Conservation (phyloP, 1,284 basidiomycete genomes). For the Naganishia sp. region DNA sequence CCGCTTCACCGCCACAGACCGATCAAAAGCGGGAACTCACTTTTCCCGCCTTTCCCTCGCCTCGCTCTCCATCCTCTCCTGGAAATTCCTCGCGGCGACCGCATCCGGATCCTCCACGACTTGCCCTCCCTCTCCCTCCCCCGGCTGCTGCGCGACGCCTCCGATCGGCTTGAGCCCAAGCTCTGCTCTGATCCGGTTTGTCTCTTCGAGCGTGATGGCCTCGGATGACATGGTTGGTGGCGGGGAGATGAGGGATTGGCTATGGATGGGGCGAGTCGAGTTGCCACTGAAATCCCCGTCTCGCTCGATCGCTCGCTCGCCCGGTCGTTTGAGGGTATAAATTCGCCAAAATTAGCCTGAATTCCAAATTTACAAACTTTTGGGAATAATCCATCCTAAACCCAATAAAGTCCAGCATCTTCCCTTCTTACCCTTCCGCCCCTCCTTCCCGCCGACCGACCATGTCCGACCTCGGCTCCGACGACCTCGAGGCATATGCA, state of each 20-base stretch:
- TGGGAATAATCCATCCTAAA: no score
- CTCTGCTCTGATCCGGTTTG: slow-evolving; percentile 92
- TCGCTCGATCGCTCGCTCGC: no score
- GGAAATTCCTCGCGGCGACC: slow-evolving; percentile 78
- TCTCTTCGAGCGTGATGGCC: slow-evolving; percentile 83
- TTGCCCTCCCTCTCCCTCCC: slow-evolving; percentile 41
- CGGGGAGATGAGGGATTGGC: not conserved
- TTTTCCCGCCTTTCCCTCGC: slow-evolving; percentile 72
- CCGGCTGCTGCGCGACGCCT: slow-evolving; percentile 19
- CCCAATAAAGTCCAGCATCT: no score
- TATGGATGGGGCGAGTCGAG: no score
- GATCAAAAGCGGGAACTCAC: slow-evolving; percentile 55
- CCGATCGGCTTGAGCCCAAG: slow-evolving; percentile 88
- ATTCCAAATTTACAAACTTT: no score
- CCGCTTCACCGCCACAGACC: not conserved
- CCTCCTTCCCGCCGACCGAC: not conserved
- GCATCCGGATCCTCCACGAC: slow-evolving; percentile 68
- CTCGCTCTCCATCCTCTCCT: slow-evolving; percentile 68
- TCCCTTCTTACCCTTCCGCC: not conserved
- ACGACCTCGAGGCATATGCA: slow-evolving; percentile 23
- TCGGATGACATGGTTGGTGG: slow-evolving; percentile 22
- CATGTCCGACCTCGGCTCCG: slow-evolving; percentile 23
- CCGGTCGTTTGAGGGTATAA: no score
- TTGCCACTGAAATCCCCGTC: slow-evolving; percentile 3
- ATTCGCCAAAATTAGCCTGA: not conserved